Evolutionary conservation across 139 green algal genomes (phyloP).

Genomic region (Tetradesmus obliquus): DNA sequence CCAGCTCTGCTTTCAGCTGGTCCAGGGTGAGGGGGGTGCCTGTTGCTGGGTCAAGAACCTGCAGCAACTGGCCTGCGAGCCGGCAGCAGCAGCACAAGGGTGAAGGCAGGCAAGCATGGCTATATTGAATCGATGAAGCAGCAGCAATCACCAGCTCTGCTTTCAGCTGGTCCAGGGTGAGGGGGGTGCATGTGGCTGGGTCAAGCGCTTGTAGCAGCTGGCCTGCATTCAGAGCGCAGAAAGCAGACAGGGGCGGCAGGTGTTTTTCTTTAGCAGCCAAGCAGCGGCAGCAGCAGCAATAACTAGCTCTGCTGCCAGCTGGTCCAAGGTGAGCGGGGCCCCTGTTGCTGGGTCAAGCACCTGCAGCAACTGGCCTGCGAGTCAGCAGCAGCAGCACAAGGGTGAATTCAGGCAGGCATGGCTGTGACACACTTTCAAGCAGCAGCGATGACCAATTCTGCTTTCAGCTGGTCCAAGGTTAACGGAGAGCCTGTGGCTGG

Average conservation of each 20-base stretch:
- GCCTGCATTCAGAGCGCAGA: not conserved
- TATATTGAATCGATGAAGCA: not conserved
- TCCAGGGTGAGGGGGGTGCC: not conserved
- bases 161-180: constrained; percentile 21
- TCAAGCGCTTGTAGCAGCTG: constrained; percentile 28
- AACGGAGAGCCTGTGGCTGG: not conserved
- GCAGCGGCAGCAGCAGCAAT: not conserved
- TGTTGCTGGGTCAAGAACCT: constrained; percentile 2
- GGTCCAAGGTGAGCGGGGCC: not conserved
- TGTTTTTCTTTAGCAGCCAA: not conserved
- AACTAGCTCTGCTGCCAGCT: constrained; percentile 31
- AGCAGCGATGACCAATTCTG: constrained; percentile 1
- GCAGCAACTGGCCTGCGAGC: not conserved
- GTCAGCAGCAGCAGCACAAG: too few species aligned
- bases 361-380: constrained; percentile 8
- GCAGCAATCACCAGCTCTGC: constrained; percentile 7
- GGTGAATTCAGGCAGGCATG: not conserved
- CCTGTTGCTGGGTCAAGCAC: constrained; percentile 8
- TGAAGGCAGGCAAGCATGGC: not conserved
- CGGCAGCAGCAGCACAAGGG: too few species aligned
- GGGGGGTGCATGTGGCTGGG: not conserved
- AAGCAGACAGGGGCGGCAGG: too few species aligned
- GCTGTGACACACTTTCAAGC: not conserved
- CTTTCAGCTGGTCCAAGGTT: constrained; percentile 6
- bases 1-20: constrained; percentile 39